Evolutionary conservation across 2,329 filamentous ascomycete genomes (phyloP).

Genomic region (Coleophoma cylindrospora): DNA sequence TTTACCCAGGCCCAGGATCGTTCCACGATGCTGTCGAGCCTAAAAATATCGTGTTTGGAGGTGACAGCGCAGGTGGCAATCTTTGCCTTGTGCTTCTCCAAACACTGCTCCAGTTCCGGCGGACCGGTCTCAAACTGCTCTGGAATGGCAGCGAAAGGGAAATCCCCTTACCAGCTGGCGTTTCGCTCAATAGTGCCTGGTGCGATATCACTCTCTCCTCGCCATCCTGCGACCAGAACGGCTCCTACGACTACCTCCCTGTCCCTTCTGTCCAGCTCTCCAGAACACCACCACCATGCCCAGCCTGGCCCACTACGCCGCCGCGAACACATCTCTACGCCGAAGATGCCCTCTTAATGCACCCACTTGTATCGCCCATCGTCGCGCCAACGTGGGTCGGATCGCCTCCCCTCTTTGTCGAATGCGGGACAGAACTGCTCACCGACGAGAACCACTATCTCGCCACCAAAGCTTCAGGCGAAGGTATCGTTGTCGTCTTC

Average conservation of each 20-base stretch:
- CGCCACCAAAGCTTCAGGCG: slow-evolving; percentile 46
- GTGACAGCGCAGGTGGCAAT: slow-evolving; percentile 71
- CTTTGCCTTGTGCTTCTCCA: slow-evolving; percentile 63
- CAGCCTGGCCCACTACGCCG: slow-evolving; percentile 51
- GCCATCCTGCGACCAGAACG: slow-evolving; percentile 47
- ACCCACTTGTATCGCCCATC: slow-evolving; percentile 66
- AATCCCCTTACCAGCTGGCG: slow-evolving; percentile 62
- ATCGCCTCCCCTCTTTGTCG: slow-evolving; percentile 62
- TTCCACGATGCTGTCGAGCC: slow-evolving; percentile 62
- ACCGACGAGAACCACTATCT: slow-evolving; percentile 61
- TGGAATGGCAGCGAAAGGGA: slow-evolving; percentile 57
- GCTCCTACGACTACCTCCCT: slow-evolving; percentile 60
- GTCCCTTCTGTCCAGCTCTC: slow-evolving; percentile 27
- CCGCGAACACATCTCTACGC: slow-evolving; percentile 50
- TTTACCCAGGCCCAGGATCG: slow-evolving; percentile 65
- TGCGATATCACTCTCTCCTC: slow-evolving; percentile 62
- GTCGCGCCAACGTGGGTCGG: slow-evolving; percentile 54
- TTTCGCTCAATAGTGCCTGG: slow-evolving; percentile 64
- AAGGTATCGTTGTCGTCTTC: slow-evolving; percentile 58
- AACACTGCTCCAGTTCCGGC: slow-evolving; percentile 58
- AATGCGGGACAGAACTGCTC: slow-evolving; percentile 67
- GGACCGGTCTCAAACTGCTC: slow-evolving; percentile 38
- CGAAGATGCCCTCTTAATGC: slow-evolving; percentile 47
- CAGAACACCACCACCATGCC: slow-evolving; percentile 39
- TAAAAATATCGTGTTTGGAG: slow-evolving; percentile 63